Base-by-base conservation (phyloP, 192 early-diverging fungal species). In the Irineochytrium annulatum region DNA sequence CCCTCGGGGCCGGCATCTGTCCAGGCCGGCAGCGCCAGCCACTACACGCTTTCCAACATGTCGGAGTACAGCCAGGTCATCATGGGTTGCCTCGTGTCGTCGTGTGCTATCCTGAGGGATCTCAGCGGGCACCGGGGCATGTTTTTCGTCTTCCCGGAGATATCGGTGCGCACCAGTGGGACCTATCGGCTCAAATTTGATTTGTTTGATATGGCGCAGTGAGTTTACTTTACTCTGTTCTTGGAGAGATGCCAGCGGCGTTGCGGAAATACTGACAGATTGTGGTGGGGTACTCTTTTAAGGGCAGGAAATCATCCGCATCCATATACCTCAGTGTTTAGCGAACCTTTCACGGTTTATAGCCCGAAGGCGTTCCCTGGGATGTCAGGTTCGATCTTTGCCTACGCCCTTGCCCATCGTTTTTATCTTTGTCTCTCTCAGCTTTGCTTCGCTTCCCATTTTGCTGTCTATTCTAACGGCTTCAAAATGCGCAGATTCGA, bases 321-420 rank as follows among this genome's bases (percentile, higher is more conserved):
- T 27, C 44, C 67, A n/a, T 19, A 66, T 17, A 66, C 60, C 4
- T 46, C 41, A 3, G 2, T 67, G 14, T 48, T 67, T 22, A 66
- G 63, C 41, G 62, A 68, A 26, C 41, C 55, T 20, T 69, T 76
- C 44, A 58, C 56, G 17, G 67, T 65, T 4, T 76, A 52, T 43
- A 59, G 27, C 26, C 75, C 75, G n/a, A 77, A 77, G 64, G 35
- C 28, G 20, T 77, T 71, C 41, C 75, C 75, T 17, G 75, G 75
- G 3, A 69, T 77, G 45, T 32, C 68, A 41, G 70, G 70, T 71
- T 56, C 6, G n/a, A n/a, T n/a, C 46, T 37, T 28, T 16, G 5
- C 1, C n/a, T 33, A 54, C n/a, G 20, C 34, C 17, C 20, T 26
- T 16, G 30, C 24, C 34, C n/a, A 62, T 0, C 0, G 22, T 11